Conservation (phyloP, 2,329 filamentous ascomycete species). For the Pezicula carpinea region DNA sequence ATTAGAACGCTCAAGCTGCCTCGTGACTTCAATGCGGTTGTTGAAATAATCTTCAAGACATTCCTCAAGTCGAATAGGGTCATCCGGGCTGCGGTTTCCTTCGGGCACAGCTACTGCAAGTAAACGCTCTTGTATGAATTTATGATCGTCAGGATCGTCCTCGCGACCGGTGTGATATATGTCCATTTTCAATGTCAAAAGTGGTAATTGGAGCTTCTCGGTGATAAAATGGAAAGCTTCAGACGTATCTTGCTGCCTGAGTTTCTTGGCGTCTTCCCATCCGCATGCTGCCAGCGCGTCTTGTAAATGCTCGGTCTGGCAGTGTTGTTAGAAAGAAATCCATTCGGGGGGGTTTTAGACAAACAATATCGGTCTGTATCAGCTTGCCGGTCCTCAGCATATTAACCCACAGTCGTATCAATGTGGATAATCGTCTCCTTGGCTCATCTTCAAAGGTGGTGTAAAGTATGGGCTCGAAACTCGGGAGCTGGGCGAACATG, state of each 20-base stretch:
- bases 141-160: conserved; percentile 82
- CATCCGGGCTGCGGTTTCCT: conserved; percentile 50
- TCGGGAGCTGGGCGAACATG: conserved; percentile 88
- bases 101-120: conserved; percentile 87
- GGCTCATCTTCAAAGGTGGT: conserved; percentile 69
- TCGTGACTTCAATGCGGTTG: conserved; percentile 73
- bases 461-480: conserved; percentile 89
- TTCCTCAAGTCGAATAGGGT: conserved; percentile 76
- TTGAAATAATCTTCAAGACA: conserved; percentile 96
- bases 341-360: conserved; percentile 18
- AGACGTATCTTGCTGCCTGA: conserved; percentile 91
- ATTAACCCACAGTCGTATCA: conserved; percentile 90
- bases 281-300: conserved; percentile 79
- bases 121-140: conserved; percentile 85
- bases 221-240: conserved; percentile 96
- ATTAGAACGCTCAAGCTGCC: conserved; percentile 61
- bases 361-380: conserved; percentile 78
- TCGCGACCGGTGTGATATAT: conserved; percentile 88
- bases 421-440: conserved; percentile 67
- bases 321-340: conserved; percentile 9
- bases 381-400: conserved; percentile 79
- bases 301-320: conserved; percentile 75
- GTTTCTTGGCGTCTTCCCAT: conserved; percentile 72
- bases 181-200: conserved; percentile 89
- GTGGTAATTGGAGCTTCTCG: conserved; percentile 78